Evolutionary conservation across 1,139 yeast species (phyloP).

Genomic region (Geotrichum siamense): DNA sequence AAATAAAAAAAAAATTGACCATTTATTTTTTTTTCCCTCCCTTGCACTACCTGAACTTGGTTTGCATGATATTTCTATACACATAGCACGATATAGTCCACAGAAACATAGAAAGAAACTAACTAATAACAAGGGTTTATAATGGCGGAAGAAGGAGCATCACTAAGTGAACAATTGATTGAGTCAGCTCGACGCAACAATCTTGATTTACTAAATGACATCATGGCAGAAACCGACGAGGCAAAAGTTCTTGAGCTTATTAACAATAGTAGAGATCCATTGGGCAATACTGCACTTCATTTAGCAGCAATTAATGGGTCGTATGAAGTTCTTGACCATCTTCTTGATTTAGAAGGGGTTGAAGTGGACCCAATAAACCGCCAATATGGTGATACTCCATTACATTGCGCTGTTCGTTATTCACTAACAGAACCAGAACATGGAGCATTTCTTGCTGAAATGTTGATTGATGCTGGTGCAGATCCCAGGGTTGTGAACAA

Average conservation of each 20-base stretch:
- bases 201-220: conserved; percentile 56
- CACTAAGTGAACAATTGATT: conserved; percentile 67
- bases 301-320: conserved; percentile 75
- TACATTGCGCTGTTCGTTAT: conserved; percentile 78
- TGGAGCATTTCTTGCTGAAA: conserved; percentile 70
- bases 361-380: conserved; percentile 77
- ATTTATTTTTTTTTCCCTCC: no score
- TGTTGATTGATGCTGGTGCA: conserved; percentile 85
- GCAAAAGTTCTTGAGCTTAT: conserved; percentile 48
- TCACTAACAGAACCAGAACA: conserved; percentile 75
- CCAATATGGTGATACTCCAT: conserved; percentile 75
- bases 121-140: no score
- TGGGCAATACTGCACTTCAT: conserved; percentile 80
- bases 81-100: not conserved
- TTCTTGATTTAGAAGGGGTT: conserved; percentile 84
- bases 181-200: conserved; percentile 89
- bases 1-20: no score
- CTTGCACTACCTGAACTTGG: no score
- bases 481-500: conserved; percentile 60
- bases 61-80: no score
- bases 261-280: conserved; percentile 65
- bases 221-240: conserved; percentile 34
- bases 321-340: conserved; percentile 69
- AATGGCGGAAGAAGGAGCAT: conserved; percentile 54
- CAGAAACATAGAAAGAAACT: not conserved